Evolutionary conservation across 2,329 filamentous ascomycete species (phyloP), one percentile per base, ranked within the genome.

Genomic region (Rhynchosporium agropyri): DNA sequence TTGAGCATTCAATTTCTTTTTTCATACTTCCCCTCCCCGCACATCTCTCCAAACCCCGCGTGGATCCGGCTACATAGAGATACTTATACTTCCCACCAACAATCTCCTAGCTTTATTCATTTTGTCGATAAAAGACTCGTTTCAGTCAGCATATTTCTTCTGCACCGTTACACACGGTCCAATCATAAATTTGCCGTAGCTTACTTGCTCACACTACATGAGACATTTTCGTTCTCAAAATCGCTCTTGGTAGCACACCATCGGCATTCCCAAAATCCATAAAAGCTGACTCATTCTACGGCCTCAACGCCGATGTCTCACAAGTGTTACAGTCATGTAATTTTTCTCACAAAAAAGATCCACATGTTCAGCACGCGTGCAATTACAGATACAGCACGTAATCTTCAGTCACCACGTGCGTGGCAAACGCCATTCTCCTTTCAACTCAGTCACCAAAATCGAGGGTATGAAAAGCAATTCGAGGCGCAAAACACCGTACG

Each of bases 321-420:
- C 50, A n/a, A 20, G 40, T 33, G 20, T 20, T 40, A 20, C 28
- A 42, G 20, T 20, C 20, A 20, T 20, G 20, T 20, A 28, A 7
- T 6, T n/a, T n/a, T n/a, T 7, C n/a, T n/a, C n/a, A n/a, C 42
- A 15, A n/a, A 6, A 15, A 8, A 20, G 20, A 20, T 20, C 20
- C 15, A 20, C 43, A 6, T 46, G 4, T n/a, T 20, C 20, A 20
- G 3, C 43, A 20, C 20, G 4, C 26, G n/a, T 20, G 5, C n/a
- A 20, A 5, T 7, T n/a, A 46, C 43, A 26, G 8, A 8, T n/a
- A 26, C 43, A 1, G 8, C 29, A 33, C n/a, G 9, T 29, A 12
- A 7, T n/a, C 26, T n/a, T 38, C 50, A 40, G 33, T 33, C 51
- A 54, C 51, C 51, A 54, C 51, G 51, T 54, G 51, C 7, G 15